Conservation (phyloP, 1,284 basidiomycete genomes). For the Naganishia liquefaciens region DNA sequence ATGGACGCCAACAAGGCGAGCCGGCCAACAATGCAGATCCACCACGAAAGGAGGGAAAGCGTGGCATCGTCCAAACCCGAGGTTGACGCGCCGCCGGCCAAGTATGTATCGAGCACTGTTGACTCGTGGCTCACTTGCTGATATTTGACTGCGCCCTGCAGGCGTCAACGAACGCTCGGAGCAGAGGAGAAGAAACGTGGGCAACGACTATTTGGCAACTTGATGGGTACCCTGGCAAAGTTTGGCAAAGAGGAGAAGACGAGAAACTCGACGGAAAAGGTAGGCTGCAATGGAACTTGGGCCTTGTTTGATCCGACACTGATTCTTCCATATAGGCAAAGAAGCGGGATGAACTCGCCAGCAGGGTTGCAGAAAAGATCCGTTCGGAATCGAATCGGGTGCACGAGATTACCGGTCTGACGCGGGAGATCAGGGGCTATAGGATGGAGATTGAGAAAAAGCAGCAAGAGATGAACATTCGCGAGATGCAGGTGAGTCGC, state of each 20-base stretch:
- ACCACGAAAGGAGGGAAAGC: slow-evolving; percentile 21
- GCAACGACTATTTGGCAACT: slow-evolving; percentile 50
- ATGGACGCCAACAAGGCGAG: not conserved
- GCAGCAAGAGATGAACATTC: slow-evolving; percentile 45
- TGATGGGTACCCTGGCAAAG: slow-evolving; percentile 51
- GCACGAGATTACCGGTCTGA: slow-evolving; percentile 45
- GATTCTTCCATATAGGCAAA: slow-evolving; percentile 8
- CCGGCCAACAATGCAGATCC: slow-evolving; percentile 24
- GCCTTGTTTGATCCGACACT: not conserved
- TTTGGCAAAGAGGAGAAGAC: slow-evolving; percentile 53
- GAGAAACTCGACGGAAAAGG: slow-evolving; percentile 45
- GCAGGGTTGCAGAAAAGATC: slow-evolving; percentile 48
- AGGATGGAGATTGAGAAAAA: slow-evolving; percentile 45
- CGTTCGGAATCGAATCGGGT: slow-evolving; percentile 44
- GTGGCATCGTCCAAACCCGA: slow-evolving; percentile 11
- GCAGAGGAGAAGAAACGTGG: slow-evolving; percentile 49
- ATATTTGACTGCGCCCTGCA: slow-evolving; percentile 25
- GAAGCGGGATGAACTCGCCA: slow-evolving; percentile 45
- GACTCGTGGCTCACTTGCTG: not conserved
- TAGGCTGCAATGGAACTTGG: slow-evolving; percentile 35
- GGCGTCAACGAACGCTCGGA: slow-evolving; percentile 43
- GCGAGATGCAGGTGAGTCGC: slow-evolving; percentile 46
- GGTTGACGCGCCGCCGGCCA: slow-evolving; percentile 15
- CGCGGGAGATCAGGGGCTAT: slow-evolving; percentile 46
- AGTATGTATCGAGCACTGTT: not conserved